A percentile compares a stretch with the other conserved stretches of the same genome.
phyloP scores from a whole-genome alignment of 106 monocot genomes.

The Dendrobium chrysotoxum region DNA sequence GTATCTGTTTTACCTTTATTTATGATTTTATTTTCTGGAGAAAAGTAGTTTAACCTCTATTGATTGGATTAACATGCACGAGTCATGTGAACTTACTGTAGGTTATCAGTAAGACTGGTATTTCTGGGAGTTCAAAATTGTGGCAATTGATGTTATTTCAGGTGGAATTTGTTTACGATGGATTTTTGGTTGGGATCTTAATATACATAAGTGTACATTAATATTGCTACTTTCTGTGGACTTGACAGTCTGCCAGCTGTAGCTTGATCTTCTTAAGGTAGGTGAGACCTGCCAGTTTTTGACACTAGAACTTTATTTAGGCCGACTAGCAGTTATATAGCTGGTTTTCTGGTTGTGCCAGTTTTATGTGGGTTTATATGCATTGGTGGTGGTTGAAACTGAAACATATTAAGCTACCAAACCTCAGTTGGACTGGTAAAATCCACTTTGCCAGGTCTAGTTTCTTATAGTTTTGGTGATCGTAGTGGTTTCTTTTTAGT shows the following conservation, averaged over 20 bases:
- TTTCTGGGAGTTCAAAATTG: too few species aligned
- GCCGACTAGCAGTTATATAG: background rate
- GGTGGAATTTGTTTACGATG: background rate
- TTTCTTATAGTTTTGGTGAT: background rate
- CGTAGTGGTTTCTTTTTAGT: background rate
- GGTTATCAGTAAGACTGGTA: too few species aligned
- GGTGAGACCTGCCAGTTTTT: too few species aligned
- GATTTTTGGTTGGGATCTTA: too few species aligned
- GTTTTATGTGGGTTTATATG: background rate
- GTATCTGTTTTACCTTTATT: background rate
- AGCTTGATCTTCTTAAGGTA: too few species aligned
- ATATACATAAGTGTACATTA: too few species aligned
- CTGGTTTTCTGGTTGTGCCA: background rate
- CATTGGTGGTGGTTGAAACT: background rate
- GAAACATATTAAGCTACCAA: background rate
- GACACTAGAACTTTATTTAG: too few species aligned
- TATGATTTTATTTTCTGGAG: background rate
- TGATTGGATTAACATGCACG: too few species aligned
- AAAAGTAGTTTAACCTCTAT: too few species aligned
- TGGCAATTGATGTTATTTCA: background rate
- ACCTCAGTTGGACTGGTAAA: background rate
- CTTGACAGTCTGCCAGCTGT: too few species aligned
- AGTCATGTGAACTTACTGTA: too few species aligned
- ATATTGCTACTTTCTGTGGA: too few species aligned
- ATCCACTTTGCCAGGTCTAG: background rate